phyloP scores from a whole-genome alignment of 2,329 filamentous ascomycete genomes.

The Trichophyton schoenleinii region DNA sequence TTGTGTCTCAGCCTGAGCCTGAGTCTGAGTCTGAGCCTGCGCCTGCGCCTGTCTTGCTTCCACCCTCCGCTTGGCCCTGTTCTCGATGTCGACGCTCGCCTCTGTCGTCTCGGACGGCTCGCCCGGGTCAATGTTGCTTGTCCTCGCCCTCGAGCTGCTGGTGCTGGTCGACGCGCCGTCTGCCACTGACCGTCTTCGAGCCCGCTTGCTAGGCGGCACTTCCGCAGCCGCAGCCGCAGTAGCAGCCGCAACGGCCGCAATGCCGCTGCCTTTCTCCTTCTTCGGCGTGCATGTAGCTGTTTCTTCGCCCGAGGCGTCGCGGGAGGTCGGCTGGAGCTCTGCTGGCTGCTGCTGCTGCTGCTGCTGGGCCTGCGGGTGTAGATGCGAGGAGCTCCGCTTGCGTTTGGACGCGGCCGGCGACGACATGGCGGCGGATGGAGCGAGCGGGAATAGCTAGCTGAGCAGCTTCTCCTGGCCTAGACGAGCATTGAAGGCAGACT shows the following conservation, averaged over 20 bases:
- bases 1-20: slow-evolving; percentile 41
- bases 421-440: slow-evolving; percentile 24
- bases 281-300: slow-evolving; percentile 30
- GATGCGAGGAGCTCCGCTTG: slow-evolving; percentile 50
- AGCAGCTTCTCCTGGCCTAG: neutral
- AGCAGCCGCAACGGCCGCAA: slow-evolving; percentile 39
- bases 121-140: slow-evolving; percentile 46
- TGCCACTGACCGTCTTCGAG: slow-evolving; percentile 44
- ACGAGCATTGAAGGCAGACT: neutral
- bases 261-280: slow-evolving; percentile 38
- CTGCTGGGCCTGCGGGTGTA: slow-evolving; percentile 28
- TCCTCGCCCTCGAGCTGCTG: slow-evolving; percentile 14
- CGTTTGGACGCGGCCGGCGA: slow-evolving; percentile 55
- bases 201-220: slow-evolving; percentile 58
- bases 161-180: slow-evolving; percentile 7
- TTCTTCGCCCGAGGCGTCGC: slow-evolving; percentile 74
- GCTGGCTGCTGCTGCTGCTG: slow-evolving; percentile 41
- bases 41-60: slow-evolving; percentile 19
- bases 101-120: slow-evolving; percentile 60
- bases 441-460: neutral
- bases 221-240: slow-evolving; percentile 34
- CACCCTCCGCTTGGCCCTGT: slow-evolving; percentile 45
- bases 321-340: slow-evolving; percentile 59
- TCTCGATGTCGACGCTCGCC: slow-evolving; percentile 54
- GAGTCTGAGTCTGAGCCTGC: slow-evolving; percentile 25